These are phyloP conservation scores for Echinosophora koreensis DNA, from an alignment of 306 rosid genomes.

Conservation along the genomic window DNA sequence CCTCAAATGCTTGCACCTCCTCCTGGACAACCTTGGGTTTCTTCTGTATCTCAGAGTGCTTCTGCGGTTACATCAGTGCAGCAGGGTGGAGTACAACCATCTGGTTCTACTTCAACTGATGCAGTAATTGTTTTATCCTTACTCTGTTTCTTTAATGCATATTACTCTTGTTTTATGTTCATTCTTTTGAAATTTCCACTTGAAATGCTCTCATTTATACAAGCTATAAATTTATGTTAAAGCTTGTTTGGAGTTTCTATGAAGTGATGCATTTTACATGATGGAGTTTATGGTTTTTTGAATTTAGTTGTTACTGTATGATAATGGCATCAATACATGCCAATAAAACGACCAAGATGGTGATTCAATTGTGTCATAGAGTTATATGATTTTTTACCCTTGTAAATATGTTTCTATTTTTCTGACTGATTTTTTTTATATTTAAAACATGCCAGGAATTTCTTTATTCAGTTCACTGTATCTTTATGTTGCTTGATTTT, in stretches of 20 bases:
- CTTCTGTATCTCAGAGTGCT: constrained; percentile 74
- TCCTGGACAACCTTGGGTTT: constrained; percentile 79
- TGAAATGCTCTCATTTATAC: constrained; percentile 6
- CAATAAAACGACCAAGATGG: constrained; percentile 7
- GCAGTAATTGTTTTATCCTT: constrained; percentile 55
- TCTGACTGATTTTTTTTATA: constrained; percentile 12
- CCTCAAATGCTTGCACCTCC: constrained; percentile 81
- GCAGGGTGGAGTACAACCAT: constrained; percentile 69
- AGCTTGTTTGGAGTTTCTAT: constrained; percentile 35
- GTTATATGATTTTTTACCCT: neutral
- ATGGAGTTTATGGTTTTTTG: neutral
- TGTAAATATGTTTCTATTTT: neutral
- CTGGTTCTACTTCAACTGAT: constrained; percentile 61
- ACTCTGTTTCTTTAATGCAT: constrained; percentile 3
- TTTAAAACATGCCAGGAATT: neutral
- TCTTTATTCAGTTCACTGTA: neutral
- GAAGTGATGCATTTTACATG: constrained; percentile 29
- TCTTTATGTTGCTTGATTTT: constrained; percentile 35
- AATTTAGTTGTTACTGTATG: constrained; percentile 28
- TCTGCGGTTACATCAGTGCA: constrained; percentile 59
- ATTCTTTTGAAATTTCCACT: constrained; percentile 30
- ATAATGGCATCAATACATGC: constrained; percentile 8
- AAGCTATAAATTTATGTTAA: constrained; percentile 26
- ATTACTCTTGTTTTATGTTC: neutral
- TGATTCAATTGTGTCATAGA: constrained; percentile 10